Percentiles rank a stretch among this genome's conserved stretches.
These are phyloP conservation scores for Solanum hybrid DNA, from an alignment of 305 asterid species.

Conservation along the genomic window DNA sequence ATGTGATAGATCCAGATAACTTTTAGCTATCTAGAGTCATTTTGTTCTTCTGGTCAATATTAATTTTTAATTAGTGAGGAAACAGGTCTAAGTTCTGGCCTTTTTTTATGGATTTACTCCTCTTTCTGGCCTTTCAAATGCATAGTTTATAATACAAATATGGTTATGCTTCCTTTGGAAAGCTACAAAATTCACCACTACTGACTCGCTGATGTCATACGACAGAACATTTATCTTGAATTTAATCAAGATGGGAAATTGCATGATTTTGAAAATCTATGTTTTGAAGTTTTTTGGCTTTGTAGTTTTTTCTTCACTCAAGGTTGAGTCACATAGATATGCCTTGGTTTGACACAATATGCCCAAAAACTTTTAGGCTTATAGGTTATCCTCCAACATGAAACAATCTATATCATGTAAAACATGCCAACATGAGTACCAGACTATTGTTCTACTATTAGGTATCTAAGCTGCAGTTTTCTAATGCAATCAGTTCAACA, in stretches of 20 bases:
- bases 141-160: neutral
- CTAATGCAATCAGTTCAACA: neutral
- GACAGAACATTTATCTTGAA: neutral
- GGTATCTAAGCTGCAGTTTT: neutral
- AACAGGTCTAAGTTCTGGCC: neutral
- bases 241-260: neutral
- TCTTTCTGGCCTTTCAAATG: neutral
- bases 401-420: neutral
- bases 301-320: neutral
- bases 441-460: neutral
- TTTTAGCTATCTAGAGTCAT: neutral
- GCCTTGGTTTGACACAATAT: neutral
- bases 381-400: neutral
- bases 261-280: neutral
- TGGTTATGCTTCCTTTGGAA: neutral
- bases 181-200: neutral
- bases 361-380: neutral
- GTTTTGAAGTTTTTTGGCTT: neutral
- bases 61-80: neutral
- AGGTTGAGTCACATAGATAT: neutral
- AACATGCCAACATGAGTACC: neutral
- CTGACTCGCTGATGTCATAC: neutral
- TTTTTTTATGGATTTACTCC: neutral
- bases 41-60: neutral
- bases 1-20: neutral